Base-by-base conservation (phyloP, 2,329 filamentous ascomycete species). In the Magnaporthiopsis rhizophila region DNA sequence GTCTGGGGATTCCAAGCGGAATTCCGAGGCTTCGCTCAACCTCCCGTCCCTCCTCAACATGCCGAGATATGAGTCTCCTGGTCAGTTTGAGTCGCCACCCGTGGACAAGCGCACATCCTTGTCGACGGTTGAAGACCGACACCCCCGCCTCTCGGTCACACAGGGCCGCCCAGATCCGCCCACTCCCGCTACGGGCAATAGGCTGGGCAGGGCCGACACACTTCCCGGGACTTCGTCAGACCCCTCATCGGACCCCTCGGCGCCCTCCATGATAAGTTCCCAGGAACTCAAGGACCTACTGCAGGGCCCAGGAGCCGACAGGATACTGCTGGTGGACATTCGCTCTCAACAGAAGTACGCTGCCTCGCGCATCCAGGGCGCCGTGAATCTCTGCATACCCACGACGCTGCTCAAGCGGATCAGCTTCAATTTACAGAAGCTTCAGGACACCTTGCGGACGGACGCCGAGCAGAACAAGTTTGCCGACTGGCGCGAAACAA, bases 311-410 rank as follows among this genome's bases (percentile, higher is more conserved):
- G 64, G 72, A 0, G 70, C 76, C 11, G 71, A 75, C 9, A 77
- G 80, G 0, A 69, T 91, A 0, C 78, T 99, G 38, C 73, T 98
- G 1, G 79, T 99, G 5, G 95, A 99, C 73, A 84, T 98, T 28
- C 86, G 95, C 56, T 92, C 96, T 0, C 91, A 89, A 34, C 92
- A 92, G 26, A 91, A 94, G 68, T 97, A 89, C 72, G 84, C 87
- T 0, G 82, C 85, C 59, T 88, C 90, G 28, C 86, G 90, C 36
- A 90, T 98, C 64, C 79, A 82, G 62, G 88, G 89, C n/a, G 91
- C 94, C 0, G 78, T 99, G 38, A 98, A 96, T 72, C 80, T 99
- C 6, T 98, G 95, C 72, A 96, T 98, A 66, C 95, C 95, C 0
- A 98, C 95, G 0, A 98, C 94, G 0, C 79, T 99, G 18, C 78